phyloP scores from a whole-genome alignment of 139 green algal species.

The Tetradesmus lagerheimii region DNA sequence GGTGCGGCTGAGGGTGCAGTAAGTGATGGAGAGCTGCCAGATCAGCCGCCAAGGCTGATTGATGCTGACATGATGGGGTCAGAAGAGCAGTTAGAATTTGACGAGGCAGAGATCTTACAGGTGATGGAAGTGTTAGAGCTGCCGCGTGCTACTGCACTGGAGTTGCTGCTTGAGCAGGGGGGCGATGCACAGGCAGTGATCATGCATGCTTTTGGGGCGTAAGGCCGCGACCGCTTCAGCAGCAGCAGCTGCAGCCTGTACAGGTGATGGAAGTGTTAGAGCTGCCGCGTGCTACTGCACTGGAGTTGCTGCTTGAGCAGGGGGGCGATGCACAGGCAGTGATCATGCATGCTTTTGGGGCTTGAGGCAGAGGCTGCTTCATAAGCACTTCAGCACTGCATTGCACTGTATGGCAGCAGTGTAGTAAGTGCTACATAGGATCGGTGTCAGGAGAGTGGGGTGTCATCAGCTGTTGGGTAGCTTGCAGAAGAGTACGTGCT shows the following conservation, averaged over 20 bases:
- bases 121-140: slow-evolving; percentile 75
- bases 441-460: too few relatives aligned
- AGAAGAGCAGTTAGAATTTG: slow-evolving; percentile 43
- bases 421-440: too few relatives aligned
- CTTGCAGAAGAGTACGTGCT: too few relatives aligned
- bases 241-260: too few relatives aligned
- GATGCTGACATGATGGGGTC: neutral
- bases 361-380: too few relatives aligned
- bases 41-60: neutral
- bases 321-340: slow-evolving; percentile 60
- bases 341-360: slow-evolving; percentile 16
- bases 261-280: slow-evolving; percentile 73
- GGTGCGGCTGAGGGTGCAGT: neutral
- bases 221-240: too few relatives aligned
- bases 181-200: slow-evolving; percentile 62
- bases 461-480: too few relatives aligned
- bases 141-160: slow-evolving; percentile 63
- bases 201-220: slow-evolving; percentile 29
- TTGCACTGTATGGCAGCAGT: too few relatives aligned
- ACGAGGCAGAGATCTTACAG: slow-evolving; percentile 59
- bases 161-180: slow-evolving; percentile 64
- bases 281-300: slow-evolving; percentile 60
- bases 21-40: neutral
- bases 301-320: slow-evolving; percentile 68
- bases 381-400: too few relatives aligned